phyloP scores from a whole-genome alignment of 1,139 yeast genomes.

The Blastobotrys indianensis region DNA sequence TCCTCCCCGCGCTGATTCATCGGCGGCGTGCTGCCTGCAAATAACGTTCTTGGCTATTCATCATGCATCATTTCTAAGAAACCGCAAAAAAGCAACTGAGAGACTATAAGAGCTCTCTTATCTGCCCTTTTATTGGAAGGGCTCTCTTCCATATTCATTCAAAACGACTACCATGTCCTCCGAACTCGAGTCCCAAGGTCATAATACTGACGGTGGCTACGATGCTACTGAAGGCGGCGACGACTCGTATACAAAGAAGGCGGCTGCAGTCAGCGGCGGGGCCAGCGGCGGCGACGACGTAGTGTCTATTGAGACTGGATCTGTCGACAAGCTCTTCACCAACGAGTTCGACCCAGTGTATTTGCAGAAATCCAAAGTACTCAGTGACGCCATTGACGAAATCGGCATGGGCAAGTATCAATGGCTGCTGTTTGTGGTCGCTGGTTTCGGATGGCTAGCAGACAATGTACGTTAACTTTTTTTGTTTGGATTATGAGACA shows the following conservation, averaged over 20 bases:
- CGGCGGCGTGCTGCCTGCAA: background rate
- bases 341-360: constrained; percentile 17
- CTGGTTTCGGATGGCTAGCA: constrained; percentile 57
- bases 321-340: constrained; percentile 12
- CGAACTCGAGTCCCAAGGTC: no score
- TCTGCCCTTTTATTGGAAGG: no score
- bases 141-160: no score
- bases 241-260: background rate
- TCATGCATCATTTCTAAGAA: background rate
- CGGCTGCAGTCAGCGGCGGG: background rate
- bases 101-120: no score
- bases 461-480: constrained; percentile 47
- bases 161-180: no score
- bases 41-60: background rate
- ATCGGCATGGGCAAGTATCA: constrained; percentile 25
- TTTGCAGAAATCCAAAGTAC: constrained; percentile 15
- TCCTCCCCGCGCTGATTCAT: background rate
- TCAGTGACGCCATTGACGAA: constrained; percentile 25
- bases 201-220: background rate
- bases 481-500: background rate
- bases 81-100: no score
- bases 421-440: constrained; percentile 20
- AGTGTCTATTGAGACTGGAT: background rate
- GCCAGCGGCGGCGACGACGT: background rate
- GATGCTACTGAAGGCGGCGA: background rate